Conservation (phyloP, 345 rosid species). For the Populus davidiana region DNA sequence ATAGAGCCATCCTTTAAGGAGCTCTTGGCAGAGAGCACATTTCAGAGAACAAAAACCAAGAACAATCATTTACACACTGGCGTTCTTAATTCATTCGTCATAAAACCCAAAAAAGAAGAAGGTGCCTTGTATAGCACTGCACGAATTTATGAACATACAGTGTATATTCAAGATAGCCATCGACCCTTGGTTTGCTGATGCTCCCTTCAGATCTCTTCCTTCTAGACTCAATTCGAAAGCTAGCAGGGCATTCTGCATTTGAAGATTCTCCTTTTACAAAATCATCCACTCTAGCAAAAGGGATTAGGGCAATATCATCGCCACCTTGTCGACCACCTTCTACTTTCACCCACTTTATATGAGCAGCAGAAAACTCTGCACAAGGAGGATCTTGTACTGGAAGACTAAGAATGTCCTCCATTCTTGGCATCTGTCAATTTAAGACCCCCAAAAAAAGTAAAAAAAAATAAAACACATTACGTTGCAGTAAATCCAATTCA, state of each 20-base stretch:
- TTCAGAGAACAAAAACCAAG: neutral
- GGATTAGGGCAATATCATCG: conserved; percentile 52
- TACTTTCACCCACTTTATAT: conserved; percentile 47
- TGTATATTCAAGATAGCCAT: conserved; percentile 58
- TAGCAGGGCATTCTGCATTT: conserved; percentile 53
- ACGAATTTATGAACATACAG: conserved; percentile 29
- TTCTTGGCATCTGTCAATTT: conserved; percentile 42
- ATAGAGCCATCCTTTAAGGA: neutral
- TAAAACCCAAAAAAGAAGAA: neutral
- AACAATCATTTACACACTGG: neutral
- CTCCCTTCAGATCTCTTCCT: conserved; percentile 55
- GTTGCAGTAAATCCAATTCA: neutral
- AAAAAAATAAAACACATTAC: neutral
- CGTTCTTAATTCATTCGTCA: neutral
- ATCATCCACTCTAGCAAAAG: conserved; percentile 52
- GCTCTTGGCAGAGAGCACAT: neutral
- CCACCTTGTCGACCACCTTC: conserved; percentile 57
- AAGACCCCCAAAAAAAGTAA: neutral
- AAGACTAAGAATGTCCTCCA: conserved; percentile 55
- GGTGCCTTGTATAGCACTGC: neutral
- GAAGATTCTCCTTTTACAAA: conserved; percentile 57
- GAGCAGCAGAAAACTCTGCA: conserved; percentile 47
- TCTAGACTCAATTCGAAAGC: conserved; percentile 55
- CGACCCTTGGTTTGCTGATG: conserved; percentile 56
- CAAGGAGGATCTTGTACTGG: conserved; percentile 54